These are phyloP conservation scores for Mortierella sp. DNA, from an alignment of 371 early-diverging fungal species.

Conservation along the genomic window DNA sequence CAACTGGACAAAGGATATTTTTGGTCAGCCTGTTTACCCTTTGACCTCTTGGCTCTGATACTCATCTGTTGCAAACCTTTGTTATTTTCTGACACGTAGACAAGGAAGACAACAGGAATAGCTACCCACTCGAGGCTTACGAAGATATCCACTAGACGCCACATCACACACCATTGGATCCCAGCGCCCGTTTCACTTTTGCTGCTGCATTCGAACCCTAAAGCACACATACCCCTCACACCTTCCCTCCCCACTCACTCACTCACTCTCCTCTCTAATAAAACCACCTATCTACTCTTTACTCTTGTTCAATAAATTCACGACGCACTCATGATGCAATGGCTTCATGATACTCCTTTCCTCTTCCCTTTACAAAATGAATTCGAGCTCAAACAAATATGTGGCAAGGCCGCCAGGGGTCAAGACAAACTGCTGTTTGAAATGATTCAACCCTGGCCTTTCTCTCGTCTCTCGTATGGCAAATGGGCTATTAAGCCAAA, in stretches of 20 bases:
- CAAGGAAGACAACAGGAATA: constrained; percentile 33
- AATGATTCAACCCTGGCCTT: too few relatives aligned
- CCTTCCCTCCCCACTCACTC: not conserved
- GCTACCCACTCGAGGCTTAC: constrained; percentile 42
- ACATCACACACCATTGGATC: not conserved
- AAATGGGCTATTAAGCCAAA: not conserved
- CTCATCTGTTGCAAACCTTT: not conserved
- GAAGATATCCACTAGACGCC: constrained; percentile 31
- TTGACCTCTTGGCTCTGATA: not conserved
- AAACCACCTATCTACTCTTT: too few relatives aligned
- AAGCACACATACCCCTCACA: not conserved
- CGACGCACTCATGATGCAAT: too few relatives aligned
- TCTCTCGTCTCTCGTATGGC: too few relatives aligned
- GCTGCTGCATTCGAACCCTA: not conserved
- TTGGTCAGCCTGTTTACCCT: not conserved
- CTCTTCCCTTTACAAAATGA: too few relatives aligned
- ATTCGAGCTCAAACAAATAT: too few relatives aligned
- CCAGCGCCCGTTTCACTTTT: not conserved
- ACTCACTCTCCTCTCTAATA: not conserved
- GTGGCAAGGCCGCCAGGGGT: too few relatives aligned
- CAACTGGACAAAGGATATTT: constrained; percentile 2
- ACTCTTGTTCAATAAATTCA: too few relatives aligned
- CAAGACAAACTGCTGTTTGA: too few relatives aligned
- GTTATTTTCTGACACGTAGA: not conserved
- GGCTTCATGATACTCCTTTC: too few relatives aligned